phyloP scores from a whole-genome alignment of 768 basidiomycete species.

The Sporobolomyces pararoseus region DNA sequence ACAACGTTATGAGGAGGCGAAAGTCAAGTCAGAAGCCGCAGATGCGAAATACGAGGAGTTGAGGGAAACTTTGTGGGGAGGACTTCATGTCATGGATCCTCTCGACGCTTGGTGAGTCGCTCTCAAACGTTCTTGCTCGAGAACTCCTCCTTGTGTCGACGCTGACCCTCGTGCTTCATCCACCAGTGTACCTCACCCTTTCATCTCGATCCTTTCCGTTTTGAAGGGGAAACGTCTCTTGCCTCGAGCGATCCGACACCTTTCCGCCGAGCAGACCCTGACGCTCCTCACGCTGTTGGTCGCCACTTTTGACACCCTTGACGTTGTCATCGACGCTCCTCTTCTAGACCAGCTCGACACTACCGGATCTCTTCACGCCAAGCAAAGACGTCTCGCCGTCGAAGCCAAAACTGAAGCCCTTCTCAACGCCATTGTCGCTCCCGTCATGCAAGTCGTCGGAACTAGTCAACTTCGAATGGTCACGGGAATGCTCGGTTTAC shows the following conservation, averaged over 20 bases:
- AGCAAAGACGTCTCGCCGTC: slow-evolving; percentile 55
- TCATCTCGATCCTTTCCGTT: slow-evolving; percentile 81
- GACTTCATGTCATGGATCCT: slow-evolving; percentile 77
- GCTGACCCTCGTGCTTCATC: neutral
- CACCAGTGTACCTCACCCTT: slow-evolving; percentile 86
- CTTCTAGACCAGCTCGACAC: slow-evolving; percentile 74
- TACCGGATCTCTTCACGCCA: slow-evolving; percentile 58
- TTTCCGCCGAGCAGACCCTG: slow-evolving; percentile 71
- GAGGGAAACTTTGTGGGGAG: slow-evolving; percentile 72
- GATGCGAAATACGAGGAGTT: slow-evolving; percentile 47
- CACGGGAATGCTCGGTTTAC: slow-evolving; percentile 75
- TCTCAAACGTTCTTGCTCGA: neutral
- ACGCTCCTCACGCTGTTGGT: slow-evolving; percentile 85
- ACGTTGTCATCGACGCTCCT: slow-evolving; percentile 76
- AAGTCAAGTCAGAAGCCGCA: slow-evolving; percentile 44
- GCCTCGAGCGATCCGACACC: slow-evolving; percentile 78
- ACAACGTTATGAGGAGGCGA: slow-evolving; percentile 56
- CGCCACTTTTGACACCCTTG: slow-evolving; percentile 89
- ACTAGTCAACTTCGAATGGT: slow-evolving; percentile 75
- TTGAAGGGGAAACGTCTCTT: slow-evolving; percentile 90
- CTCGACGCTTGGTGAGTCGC: slow-evolving; percentile 76
- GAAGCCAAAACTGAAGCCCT: slow-evolving; percentile 90
- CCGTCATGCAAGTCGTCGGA: slow-evolving; percentile 75
- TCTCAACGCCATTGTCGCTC: slow-evolving; percentile 76
- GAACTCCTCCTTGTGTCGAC: too few relatives aligned